Percentiles rank a stretch among this genome's conserved stretches.
These are phyloP conservation scores for Corylus americana DNA, from an alignment of 306 rosid species.

Conservation along the genomic window DNA sequence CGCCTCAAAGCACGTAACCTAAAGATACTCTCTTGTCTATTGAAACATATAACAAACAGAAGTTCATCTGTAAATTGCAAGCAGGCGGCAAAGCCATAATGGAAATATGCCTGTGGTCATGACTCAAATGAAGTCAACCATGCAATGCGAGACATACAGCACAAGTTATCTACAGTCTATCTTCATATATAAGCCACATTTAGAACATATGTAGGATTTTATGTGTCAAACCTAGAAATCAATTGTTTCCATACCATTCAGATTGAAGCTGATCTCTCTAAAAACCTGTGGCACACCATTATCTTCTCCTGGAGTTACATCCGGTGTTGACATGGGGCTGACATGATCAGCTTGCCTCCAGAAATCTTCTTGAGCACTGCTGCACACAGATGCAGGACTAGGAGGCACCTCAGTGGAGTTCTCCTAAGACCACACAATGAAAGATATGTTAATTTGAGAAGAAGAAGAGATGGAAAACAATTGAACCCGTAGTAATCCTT, in stretches of 20 bases:
- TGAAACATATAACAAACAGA: neutral
- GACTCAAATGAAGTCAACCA: neutral
- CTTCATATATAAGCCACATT: neutral
- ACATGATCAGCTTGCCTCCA: constrained; percentile 70
- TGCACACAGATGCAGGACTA: constrained; percentile 94
- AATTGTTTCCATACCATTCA: constrained; percentile 55
- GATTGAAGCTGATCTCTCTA: constrained; percentile 80
- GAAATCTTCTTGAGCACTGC: constrained; percentile 85
- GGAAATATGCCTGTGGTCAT: neutral
- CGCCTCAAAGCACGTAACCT: neutral
- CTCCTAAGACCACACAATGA: constrained; percentile 53
- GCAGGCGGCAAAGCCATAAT: neutral
- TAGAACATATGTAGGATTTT: neutral
- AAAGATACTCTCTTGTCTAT: neutral
- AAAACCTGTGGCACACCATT: constrained; percentile 61
- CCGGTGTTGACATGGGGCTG: constrained; percentile 82
- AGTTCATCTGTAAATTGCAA: neutral
- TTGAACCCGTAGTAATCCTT: constrained; percentile 11
- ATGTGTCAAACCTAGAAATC: neutral
- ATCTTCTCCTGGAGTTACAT: constrained; percentile 68
- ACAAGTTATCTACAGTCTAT: neutral
- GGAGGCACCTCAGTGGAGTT: constrained; percentile 99
- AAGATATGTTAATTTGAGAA: constrained; percentile 27
- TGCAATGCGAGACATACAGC: neutral
- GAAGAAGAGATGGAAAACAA: constrained; percentile 26